phyloP scores from a whole-genome alignment of 73 alveolate species.

The Paramecium sonneborni region DNA sequence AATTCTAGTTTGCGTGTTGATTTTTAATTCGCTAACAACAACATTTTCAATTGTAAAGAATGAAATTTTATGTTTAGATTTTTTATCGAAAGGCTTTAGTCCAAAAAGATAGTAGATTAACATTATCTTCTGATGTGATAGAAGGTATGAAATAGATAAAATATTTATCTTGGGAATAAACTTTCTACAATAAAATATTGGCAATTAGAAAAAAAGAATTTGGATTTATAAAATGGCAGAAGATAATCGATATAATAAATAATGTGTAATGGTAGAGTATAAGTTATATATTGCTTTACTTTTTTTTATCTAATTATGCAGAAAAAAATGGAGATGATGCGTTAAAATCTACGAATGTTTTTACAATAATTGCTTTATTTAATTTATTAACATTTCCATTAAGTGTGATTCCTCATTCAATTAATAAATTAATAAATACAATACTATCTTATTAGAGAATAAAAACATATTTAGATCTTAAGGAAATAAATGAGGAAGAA shows the following conservation, averaged over 20 bases:
- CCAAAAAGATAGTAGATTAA: slow-evolving; percentile 58
- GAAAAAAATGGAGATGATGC: slow-evolving; percentile 39
- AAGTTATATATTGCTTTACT: slow-evolving; percentile 38
- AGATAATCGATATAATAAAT: slow-evolving; percentile 40
- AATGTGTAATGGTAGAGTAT: slow-evolving; percentile 56
- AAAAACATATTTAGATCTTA: slow-evolving; percentile 33
- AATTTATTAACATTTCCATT: slow-evolving; percentile 51
- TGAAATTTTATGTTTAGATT: not conserved
- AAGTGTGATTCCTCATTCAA: slow-evolving; percentile 56
- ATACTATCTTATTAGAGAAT: slow-evolving; percentile 58
- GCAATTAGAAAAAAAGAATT: slow-evolving; percentile 42
- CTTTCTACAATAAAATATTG: slow-evolving; percentile 52
- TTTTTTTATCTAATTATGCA: slow-evolving; percentile 40
- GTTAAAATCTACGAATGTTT: slow-evolving; percentile 30
- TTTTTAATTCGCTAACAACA: slow-evolving; percentile 2
- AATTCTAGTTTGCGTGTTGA: not conserved
- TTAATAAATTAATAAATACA: slow-evolving; percentile 40
- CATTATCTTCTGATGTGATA: slow-evolving; percentile 59
- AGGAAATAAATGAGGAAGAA: slow-evolving; percentile 51
- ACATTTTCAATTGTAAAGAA: not conserved
- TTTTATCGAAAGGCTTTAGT: slow-evolving; percentile 38
- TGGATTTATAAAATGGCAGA: not conserved
- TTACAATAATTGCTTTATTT: slow-evolving; percentile 64
- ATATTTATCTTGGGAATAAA: slow-evolving; percentile 62
- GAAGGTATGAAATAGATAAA: slow-evolving; percentile 67